phyloP scores from a whole-genome alignment of 2,329 filamentous ascomycete genomes.

The Nemania sp. region DNA sequence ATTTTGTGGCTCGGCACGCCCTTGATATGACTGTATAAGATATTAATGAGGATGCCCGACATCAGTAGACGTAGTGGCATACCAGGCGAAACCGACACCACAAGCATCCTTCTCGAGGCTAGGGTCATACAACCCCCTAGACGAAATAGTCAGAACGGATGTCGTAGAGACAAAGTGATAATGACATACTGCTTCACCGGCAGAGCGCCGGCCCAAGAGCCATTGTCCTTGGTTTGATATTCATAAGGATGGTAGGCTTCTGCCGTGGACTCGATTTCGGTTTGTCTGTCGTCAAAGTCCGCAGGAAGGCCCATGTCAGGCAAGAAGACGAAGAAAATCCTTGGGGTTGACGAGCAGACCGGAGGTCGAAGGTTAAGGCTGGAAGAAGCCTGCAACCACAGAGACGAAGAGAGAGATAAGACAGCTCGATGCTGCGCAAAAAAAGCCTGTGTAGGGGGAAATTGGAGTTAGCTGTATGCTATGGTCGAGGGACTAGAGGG shows the following conservation, averaged over 20 bases:
- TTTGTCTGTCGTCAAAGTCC: conserved; percentile 72
- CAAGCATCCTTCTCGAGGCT: conserved; percentile 98
- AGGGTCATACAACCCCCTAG: conserved; percentile 88
- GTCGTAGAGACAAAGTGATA: background rate
- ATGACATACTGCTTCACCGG: conserved; percentile 82
- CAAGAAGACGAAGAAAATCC: conserved; percentile 47
- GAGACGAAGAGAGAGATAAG: conserved; percentile 28
- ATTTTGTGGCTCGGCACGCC: conserved; percentile 98
- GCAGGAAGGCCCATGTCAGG: conserved; percentile 71
- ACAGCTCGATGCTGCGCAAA: conserved; percentile 39
- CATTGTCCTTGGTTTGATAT: conserved; percentile 84
- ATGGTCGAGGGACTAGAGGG: background rate
- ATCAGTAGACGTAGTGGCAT: conserved; percentile 33
- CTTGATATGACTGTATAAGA: conserved; percentile 80
- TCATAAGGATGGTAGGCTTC: conserved; percentile 73
- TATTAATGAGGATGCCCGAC: conserved; percentile 24
- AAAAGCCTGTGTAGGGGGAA: conserved; percentile 27
- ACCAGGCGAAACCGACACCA: conserved; percentile 99
- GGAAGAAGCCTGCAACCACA: conserved; percentile 27
- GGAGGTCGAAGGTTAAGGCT: conserved; percentile 28
- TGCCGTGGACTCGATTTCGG: conserved; percentile 62
- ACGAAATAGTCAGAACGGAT: conserved; percentile 25
- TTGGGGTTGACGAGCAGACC: conserved; percentile 15
- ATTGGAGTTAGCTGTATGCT: conserved; percentile 27
- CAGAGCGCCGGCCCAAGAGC: conserved; percentile 89